Percentiles rank a stretch among this genome's conserved stretches.
Conservation (phyloP, 306 rosid species). For the Styphnolobium japonicum region DNA sequence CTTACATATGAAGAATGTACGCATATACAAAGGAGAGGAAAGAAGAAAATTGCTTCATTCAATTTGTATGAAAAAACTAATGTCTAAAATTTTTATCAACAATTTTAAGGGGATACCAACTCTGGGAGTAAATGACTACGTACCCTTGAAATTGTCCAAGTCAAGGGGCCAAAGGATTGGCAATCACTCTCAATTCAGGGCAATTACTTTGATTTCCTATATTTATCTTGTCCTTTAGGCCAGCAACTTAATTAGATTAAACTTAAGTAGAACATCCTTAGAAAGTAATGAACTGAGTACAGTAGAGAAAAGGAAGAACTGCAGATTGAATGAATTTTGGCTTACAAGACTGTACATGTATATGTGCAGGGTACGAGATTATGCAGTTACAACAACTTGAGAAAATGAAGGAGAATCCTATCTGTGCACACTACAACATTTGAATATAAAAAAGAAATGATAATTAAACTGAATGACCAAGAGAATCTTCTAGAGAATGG, state of each 20-base stretch:
- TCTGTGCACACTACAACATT: not conserved
- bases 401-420: not conserved
- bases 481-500: not conserved
- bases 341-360: too few relatives aligned
- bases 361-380: too few relatives aligned
- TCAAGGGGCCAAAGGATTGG: not conserved
- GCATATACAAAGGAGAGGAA: not conserved
- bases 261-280: not conserved
- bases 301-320: not conserved
- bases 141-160: constrained; percentile 6
- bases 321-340: not conserved
- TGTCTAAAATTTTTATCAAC: not conserved
- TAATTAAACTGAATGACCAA: not conserved
- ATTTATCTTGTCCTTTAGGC: not conserved
- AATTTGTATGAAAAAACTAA: not conserved
- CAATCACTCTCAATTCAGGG: not conserved
- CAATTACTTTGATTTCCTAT: not conserved
- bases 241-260: not conserved
- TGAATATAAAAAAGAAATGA: not conserved
- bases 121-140: not conserved
- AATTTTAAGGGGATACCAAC: not conserved
- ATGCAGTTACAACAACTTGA: not conserved
- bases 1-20: not conserved
- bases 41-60: not conserved
- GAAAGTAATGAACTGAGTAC: not conserved